Evolutionary conservation across 345 rosid species (phyloP).

Genomic region (Trapa bicornis): DNA sequence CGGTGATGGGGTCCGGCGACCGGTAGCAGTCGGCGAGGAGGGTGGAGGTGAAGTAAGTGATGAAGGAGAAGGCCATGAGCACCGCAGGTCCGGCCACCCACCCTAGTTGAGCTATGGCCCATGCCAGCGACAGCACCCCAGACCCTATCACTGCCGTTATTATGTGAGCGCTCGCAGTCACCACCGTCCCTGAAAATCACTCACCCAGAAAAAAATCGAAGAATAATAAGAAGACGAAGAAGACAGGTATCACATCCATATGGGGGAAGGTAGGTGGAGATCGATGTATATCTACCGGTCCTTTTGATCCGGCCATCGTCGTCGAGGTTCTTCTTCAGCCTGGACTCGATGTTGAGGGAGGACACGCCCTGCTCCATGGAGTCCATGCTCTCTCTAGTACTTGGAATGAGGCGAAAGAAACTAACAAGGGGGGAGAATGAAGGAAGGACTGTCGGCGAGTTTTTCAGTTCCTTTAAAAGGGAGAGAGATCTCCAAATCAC

Average conservation of each 20-base stretch:
- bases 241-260: too few species aligned
- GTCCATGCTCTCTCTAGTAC: slow-evolving; percentile 13
- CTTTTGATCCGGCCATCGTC: slow-evolving; percentile 64
- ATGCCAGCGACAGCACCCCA: slow-evolving; percentile 75
- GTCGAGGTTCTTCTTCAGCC: slow-evolving; percentile 35
- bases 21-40: slow-evolving; percentile 73
- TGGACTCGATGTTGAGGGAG: slow-evolving; percentile 17
- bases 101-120: slow-evolving; percentile 84
- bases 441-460: too few species aligned
- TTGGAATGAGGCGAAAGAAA: too few species aligned
- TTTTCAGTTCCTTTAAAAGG: too few species aligned
- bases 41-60: slow-evolving; percentile 71
- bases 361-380: slow-evolving; percentile 20
- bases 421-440: too few species aligned
- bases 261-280: too few species aligned
- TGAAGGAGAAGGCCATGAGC: slow-evolving; percentile 50
- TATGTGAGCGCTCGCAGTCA: slow-evolving; percentile 77
- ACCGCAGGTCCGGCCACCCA: slow-evolving; percentile 72
- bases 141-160: slow-evolving; percentile 91
- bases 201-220: background rate
- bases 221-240: too few species aligned
- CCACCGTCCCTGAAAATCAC: slow-evolving; percentile 48
- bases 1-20: slow-evolving; percentile 59
- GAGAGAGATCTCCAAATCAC: too few species aligned
- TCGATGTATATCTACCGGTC: slow-evolving; percentile 31